Evolutionary conservation across 306 rosid species (phyloP).

Genomic region (Echinosophora koreensis): DNA sequence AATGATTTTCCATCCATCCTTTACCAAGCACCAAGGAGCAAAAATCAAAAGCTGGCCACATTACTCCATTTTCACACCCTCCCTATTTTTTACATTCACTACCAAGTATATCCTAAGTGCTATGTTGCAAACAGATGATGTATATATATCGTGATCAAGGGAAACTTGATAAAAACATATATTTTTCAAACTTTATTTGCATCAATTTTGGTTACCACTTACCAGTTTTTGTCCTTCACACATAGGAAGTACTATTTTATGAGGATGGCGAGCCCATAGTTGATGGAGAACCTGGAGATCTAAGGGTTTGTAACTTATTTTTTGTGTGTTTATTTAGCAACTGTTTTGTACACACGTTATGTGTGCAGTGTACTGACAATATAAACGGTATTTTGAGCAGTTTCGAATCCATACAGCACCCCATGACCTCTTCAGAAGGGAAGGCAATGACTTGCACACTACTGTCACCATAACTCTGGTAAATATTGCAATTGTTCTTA

Average conservation of each 20-base stretch:
- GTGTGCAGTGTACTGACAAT: conserved; percentile 46
- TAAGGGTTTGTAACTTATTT: conserved; percentile 67
- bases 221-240: conserved; percentile 16
- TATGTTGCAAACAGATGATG: neutral
- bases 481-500: conserved; percentile 19
- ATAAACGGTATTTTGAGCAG: conserved; percentile 58
- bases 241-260: conserved; percentile 93
- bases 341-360: conserved; percentile 29
- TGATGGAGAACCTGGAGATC: conserved; percentile 98
- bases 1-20: neutral
- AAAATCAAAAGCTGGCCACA: neutral
- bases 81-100: neutral
- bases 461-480: conserved; percentile 93
- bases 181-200: neutral
- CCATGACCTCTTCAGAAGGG: conserved; percentile 84
- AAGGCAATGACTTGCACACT: conserved; percentile 86
- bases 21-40: neutral
- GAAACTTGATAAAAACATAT: neutral
- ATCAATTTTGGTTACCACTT: neutral
- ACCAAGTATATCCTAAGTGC: neutral
- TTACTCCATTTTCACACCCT: neutral
- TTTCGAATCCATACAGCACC: conserved; percentile 88
- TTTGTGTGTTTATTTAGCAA: neutral
- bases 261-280: conserved; percentile 97
- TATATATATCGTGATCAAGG: neutral